Percentiles rank a stretch among this genome's conserved stretches.
Evolutionary conservation across 176 grass and related monocot species (phyloP).

Genomic region (Ensete glaucum): DNA sequence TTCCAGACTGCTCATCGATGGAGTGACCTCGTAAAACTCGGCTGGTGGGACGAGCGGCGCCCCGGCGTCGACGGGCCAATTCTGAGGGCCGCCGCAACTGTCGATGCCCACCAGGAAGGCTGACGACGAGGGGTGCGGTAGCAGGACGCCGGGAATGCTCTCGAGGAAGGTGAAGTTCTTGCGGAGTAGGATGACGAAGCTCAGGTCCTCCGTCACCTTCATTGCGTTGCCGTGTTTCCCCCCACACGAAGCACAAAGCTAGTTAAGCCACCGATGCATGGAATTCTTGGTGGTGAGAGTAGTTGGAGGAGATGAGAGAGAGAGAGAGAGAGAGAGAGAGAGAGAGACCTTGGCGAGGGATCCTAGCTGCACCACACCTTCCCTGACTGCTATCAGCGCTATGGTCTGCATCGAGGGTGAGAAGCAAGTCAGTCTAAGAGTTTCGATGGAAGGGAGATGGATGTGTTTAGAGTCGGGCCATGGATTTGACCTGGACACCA

Average conservation of each 20-base stretch:
- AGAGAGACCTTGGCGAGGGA: constrained; percentile 59
- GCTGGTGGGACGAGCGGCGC: constrained; percentile 18
- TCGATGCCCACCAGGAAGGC: too few relatives aligned
- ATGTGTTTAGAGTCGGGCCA: too few relatives aligned
- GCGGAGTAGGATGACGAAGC: constrained; percentile 67
- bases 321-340: constrained; percentile 5
- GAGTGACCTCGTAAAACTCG: constrained; percentile 74
- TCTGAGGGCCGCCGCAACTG: constrained; percentile 2
- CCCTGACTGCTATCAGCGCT: constrained; percentile 73
- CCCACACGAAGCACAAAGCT: too few relatives aligned
- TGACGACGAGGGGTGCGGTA: constrained; percentile 67
- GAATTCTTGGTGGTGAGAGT: too few relatives aligned
- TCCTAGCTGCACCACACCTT: constrained; percentile 91
- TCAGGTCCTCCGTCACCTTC: constrained; percentile 64
- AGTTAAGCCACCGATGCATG: too few relatives aligned
- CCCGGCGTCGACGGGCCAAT: constrained; percentile 4
- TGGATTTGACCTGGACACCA: constrained; percentile 49
- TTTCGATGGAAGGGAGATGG: too few relatives aligned
- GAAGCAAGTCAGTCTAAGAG: not conserved
- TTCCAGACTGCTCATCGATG: constrained; percentile 94
- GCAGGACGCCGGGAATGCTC: constrained; percentile 82
- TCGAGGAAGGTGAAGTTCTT: constrained; percentile 81
- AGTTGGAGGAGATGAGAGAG: not conserved
- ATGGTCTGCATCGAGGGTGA: constrained; percentile 49
- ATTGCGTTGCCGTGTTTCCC: too few relatives aligned